Conservation (phyloP, 169 alveolate genomes). For the Eimeria maxima region DNA sequence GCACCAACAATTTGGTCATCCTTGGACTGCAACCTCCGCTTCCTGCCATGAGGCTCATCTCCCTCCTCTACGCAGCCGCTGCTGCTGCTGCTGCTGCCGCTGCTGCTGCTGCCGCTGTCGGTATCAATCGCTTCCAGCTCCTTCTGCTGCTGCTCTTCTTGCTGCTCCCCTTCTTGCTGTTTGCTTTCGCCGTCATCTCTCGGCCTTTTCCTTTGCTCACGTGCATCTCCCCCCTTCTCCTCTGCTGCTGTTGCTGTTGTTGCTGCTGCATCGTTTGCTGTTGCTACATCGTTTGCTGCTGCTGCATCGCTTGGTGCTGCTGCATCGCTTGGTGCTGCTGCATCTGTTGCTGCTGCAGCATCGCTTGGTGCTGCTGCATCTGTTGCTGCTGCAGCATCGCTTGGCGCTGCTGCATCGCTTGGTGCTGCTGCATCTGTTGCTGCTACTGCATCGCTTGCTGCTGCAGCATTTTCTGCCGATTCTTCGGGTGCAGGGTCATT, state of each 20-base stretch:
- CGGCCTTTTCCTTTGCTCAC: background rate
- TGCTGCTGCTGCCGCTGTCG: slow-evolving; percentile 24
- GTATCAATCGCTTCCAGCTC: background rate
- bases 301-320: no score
- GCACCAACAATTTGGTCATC: slow-evolving; percentile 56
- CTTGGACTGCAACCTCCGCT: background rate
- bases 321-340: no score
- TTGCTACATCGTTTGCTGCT: no score
- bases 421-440: no score
- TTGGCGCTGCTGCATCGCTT: no score
- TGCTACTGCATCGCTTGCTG: no score
- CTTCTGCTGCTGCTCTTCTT: slow-evolving; percentile 28
- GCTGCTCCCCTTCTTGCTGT: no score
- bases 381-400: no score
- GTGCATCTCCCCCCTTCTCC: background rate
- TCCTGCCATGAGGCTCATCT: background rate
- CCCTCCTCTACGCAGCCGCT: background rate
- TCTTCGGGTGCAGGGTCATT: background rate
- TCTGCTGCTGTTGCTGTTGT: no score
- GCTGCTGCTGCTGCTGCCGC: background rate
- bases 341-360: no score
- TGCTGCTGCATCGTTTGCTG: no score
- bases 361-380: no score
- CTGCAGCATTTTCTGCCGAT: background rate
- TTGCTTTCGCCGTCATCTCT: background rate